Evolutionary conservation across 768 basidiomycete species (phyloP).

Genomic region (Psilocybe cyanescens): DNA sequence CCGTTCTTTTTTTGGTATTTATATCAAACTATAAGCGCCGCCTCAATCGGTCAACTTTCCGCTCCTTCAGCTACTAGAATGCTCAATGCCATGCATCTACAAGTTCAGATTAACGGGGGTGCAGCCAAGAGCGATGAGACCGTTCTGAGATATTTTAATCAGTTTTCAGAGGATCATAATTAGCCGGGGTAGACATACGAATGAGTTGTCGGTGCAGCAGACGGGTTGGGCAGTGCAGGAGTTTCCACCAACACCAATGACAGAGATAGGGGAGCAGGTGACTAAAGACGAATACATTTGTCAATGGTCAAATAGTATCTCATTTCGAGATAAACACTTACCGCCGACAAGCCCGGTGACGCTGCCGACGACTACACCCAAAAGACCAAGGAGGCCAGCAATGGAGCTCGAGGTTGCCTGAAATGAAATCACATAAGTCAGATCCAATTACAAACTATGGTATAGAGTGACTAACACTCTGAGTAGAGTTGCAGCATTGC

Average conservation of each 20-base stretch:
- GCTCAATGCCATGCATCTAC: slow-evolving; percentile 2
- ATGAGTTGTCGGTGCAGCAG: slow-evolving; percentile 33
- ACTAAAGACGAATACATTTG: slow-evolving; percentile 10
- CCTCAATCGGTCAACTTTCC: neutral
- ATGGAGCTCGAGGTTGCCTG: slow-evolving; percentile 19
- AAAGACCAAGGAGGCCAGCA: slow-evolving; percentile 24
- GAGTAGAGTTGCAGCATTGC: slow-evolving; percentile 31
- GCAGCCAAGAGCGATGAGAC: slow-evolving; percentile 33
- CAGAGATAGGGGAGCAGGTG: slow-evolving; percentile 32
- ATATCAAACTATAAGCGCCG: neutral
- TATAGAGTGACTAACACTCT: slow-evolving; percentile 19
- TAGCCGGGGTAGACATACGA: slow-evolving; percentile 16
- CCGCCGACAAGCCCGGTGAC: slow-evolving; percentile 22
- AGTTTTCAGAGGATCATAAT: neutral
- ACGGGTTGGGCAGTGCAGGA: slow-evolving; percentile 30
- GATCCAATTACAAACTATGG: neutral
- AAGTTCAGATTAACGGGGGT: slow-evolving; percentile 31
- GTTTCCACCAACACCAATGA: slow-evolving; percentile 26
- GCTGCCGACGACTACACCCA: slow-evolving; percentile 25
- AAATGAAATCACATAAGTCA: neutral
- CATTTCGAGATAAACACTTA: neutral
- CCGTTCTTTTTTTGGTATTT: neutral
- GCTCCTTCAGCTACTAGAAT: too few species aligned
- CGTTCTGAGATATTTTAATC: slow-evolving; percentile 20
- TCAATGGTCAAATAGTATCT: neutral